Conservation (phyloP, 176 grass and related monocot species). For the Alloteropsis semialata region DNA sequence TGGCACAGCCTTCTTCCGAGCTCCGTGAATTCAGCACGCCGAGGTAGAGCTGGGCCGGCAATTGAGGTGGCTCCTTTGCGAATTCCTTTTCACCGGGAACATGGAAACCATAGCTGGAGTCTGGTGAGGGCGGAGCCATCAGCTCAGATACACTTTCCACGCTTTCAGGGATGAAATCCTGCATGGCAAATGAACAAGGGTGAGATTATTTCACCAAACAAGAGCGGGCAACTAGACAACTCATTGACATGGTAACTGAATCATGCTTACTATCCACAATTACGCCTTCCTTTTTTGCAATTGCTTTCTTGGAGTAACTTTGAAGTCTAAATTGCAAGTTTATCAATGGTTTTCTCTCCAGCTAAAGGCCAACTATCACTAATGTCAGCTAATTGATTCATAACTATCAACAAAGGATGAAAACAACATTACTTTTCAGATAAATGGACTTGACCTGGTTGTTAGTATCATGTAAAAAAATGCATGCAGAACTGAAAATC, state of each 20-base stretch:
- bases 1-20: conserved; percentile 28
- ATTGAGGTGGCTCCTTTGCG: conserved; percentile 62
- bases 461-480: background rate
- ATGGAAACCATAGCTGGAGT: conserved; percentile 57
- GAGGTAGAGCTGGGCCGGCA: conserved; percentile 59
- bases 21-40: conserved; percentile 54
- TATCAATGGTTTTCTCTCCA: background rate
- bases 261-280: background rate
- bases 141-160: conserved; percentile 61
- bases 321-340: background rate
- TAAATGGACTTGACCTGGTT: background rate
- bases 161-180: conserved; percentile 80
- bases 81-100: conserved; percentile 66
- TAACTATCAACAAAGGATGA: background rate
- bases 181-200: background rate
- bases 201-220: background rate
- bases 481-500: background rate
- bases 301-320: background rate
- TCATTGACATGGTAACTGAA: background rate
- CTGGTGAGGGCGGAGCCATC: conserved; percentile 59
- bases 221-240: no score
- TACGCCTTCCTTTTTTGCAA: background rate
- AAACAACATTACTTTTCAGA: background rate
- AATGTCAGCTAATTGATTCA: background rate
- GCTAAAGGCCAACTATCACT: background rate